phyloP scores from a whole-genome alignment of 2,329 filamentous ascomycete species.

The Metarhizium rileyi region DNA sequence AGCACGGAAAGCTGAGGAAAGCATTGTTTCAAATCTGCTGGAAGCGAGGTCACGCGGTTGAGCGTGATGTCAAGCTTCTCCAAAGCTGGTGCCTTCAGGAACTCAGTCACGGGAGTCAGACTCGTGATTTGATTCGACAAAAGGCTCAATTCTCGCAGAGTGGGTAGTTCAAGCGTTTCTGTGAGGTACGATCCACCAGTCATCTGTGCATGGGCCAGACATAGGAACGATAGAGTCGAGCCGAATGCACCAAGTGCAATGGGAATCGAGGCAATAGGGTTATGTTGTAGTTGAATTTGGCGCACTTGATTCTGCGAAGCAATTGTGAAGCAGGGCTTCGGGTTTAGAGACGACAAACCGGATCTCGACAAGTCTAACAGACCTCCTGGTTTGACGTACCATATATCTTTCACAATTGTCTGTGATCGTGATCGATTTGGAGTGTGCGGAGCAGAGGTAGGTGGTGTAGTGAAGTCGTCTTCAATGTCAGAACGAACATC shows the following conservation, averaged over 20 bases:
- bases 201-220: constrained; percentile 66
- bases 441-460: constrained; percentile 42
- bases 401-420: constrained; percentile 35
- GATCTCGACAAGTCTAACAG: constrained; percentile 63
- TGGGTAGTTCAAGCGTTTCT: constrained; percentile 58
- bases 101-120: constrained; percentile 53
- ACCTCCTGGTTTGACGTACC: constrained; percentile 49
- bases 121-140: constrained; percentile 63
- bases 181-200: constrained; percentile 55
- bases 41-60: constrained; percentile 69
- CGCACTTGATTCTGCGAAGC: constrained; percentile 41
- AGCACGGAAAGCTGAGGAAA: constrained; percentile 66
- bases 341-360: constrained; percentile 49
- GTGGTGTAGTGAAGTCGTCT: constrained; percentile 46
- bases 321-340: constrained; percentile 45
- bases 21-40: constrained; percentile 46
- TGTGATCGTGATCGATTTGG: constrained; percentile 38
- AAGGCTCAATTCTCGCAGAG: constrained; percentile 68
- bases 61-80: constrained; percentile 71
- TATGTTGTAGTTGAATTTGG: constrained; percentile 65
- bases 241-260: constrained; percentile 62
- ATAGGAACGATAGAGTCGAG: constrained; percentile 59
- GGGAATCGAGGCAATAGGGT: constrained; percentile 63
- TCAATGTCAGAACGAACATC: constrained; percentile 42
- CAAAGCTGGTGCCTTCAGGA: constrained; percentile 64